Percentiles rank a stretch among this genome's conserved stretches.
phyloP scores from a whole-genome alignment of 2,329 filamentous ascomycete genomes.

The Aspergillus arachidicola region DNA sequence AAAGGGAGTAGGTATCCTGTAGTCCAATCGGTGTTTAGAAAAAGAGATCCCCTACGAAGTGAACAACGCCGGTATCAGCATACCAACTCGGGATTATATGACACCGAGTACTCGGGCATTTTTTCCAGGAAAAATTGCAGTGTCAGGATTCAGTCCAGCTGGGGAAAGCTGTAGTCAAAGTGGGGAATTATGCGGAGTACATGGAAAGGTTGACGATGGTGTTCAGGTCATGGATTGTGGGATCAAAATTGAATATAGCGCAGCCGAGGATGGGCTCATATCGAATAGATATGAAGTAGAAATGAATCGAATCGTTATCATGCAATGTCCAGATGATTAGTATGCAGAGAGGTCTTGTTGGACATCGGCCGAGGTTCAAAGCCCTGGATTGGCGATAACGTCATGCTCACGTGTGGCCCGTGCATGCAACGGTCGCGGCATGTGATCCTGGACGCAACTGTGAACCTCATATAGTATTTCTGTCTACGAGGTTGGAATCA shows the following conservation, averaged over 20 bases:
- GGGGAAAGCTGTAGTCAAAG: neutral
- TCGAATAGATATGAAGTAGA: neutral
- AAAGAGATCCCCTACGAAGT: neutral
- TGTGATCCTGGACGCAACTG: conserved; percentile 5
- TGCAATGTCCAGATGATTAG: conserved; percentile 5
- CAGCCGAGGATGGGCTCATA: neutral
- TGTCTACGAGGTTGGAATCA: neutral
- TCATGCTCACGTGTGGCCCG: conserved; percentile 13
- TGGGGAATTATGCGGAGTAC: conserved; percentile 1
- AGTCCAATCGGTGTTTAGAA: neutral
- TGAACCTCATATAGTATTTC: neutral
- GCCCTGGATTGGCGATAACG: conserved; percentile 8
- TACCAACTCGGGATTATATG: conserved; percentile 17
- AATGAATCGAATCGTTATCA: neutral
- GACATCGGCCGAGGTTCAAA: conserved; percentile 9
- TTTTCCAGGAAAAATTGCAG: neutral
- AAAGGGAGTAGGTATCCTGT: conserved; percentile 49
- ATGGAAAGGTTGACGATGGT: neutral
- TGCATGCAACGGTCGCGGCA: conserved; percentile 10
- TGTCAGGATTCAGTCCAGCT: neutral
- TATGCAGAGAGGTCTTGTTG: neutral
- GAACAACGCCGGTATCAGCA: neutral
- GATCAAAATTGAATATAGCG: neutral
- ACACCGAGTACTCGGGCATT: conserved; percentile 14
- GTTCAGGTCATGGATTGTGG: neutral